Evolutionary conservation across 2,329 filamentous ascomycete genomes (phyloP).

Genomic region (Aspergillus novofumigatus): DNA sequence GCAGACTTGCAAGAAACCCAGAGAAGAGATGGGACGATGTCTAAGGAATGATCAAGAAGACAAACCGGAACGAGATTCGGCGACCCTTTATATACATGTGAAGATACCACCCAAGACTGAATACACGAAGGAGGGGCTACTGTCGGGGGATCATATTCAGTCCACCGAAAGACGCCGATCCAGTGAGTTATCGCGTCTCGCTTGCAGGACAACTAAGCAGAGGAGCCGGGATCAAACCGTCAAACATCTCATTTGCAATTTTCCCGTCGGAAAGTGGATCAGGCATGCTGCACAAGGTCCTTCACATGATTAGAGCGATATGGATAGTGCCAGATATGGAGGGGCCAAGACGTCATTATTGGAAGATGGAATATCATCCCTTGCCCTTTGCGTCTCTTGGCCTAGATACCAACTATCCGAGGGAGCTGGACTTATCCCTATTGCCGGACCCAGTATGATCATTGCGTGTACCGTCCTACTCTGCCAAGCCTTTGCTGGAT

Average conservation of each 20-base stretch:
- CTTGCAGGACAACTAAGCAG: conserved; percentile 14
- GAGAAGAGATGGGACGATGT: not conserved
- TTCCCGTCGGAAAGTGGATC: conserved; percentile 6
- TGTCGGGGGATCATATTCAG: conserved; percentile 16
- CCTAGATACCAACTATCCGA: conserved; percentile 13
- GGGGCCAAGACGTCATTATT: conserved; percentile 28
- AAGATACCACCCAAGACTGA: conserved; percentile 14
- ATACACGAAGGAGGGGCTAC: conserved; percentile 23
- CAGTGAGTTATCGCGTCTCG: conserved; percentile 16
- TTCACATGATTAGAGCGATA: conserved; percentile 26
- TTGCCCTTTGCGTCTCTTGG: conserved; percentile 23
- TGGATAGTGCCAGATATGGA: conserved; percentile 12
- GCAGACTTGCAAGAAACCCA: conserved; percentile 1
- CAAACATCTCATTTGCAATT: conserved; percentile 1
- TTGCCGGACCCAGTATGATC: not conserved
- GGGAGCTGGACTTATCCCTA: not conserved
- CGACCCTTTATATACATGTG: conserved; percentile 27
- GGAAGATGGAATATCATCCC: conserved; percentile 14
- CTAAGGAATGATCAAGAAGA: not conserved
- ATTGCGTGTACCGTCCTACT: not conserved
- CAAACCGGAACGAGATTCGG: conserved; percentile 12
- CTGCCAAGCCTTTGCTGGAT: not conserved
- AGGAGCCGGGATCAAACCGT: not conserved
- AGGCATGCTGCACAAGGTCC: conserved; percentile 8
- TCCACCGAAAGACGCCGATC: conserved; percentile 23